These are phyloP conservation scores for Cercospora sp. DNA, from an alignment of 2,329 filamentous ascomycete genomes.

Conservation along the genomic window DNA sequence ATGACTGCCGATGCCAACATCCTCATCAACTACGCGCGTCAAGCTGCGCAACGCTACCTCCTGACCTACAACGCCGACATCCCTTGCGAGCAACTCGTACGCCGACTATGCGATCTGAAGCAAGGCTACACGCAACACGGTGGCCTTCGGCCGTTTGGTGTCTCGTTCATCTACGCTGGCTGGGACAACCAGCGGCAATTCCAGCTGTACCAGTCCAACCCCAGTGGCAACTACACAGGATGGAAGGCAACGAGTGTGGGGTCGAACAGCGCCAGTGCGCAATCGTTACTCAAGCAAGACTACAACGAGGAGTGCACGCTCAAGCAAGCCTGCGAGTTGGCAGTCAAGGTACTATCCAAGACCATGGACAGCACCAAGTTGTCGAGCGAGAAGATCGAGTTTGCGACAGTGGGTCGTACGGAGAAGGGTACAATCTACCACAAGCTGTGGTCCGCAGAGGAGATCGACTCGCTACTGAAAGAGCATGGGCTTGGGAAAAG, in stretches of 20 bases:
- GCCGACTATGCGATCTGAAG: constrained; percentile 94
- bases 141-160: constrained; percentile 95
- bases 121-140: constrained; percentile 99
- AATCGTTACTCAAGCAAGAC: constrained; percentile 96
- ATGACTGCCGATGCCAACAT: constrained; percentile 99
- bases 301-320: constrained; percentile 98
- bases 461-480: constrained; percentile 90
- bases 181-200: constrained; percentile 96
- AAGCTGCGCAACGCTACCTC: constrained; percentile 95
- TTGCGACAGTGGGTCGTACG: constrained; percentile 95
- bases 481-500: constrained; percentile 93
- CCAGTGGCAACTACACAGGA: constrained; percentile 96
- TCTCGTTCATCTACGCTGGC: constrained; percentile 98
- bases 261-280: constrained; percentile 96
- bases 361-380: constrained; percentile 99
- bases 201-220: constrained; percentile 98
- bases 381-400: constrained; percentile 99
- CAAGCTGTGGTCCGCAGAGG: constrained; percentile 93
- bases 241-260: constrained; percentile 99
- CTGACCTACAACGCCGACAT: constrained; percentile 99
- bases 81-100: constrained; percentile 96
- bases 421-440: constrained; percentile 97
- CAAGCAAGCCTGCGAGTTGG: constrained; percentile 94
- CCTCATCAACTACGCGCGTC: constrained; percentile 98
- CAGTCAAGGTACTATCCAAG: constrained; percentile 98